phyloP scores from a whole-genome alignment of 108 stramenopile species.

The Asterionellopsis glacialis region DNA sequence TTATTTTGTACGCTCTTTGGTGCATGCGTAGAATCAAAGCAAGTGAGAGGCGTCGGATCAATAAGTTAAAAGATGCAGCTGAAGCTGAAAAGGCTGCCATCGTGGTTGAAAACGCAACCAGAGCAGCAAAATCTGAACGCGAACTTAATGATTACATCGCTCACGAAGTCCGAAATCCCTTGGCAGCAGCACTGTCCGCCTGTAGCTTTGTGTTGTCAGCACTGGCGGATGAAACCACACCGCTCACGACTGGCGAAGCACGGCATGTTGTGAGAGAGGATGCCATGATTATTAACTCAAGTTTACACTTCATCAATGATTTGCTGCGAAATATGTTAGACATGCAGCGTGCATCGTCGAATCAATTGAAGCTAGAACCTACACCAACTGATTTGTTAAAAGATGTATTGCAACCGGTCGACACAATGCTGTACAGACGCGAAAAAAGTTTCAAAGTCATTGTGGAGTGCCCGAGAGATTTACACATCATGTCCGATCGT shows the following conservation, averaged over 20 bases:
- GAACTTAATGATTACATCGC: conserved; percentile 37
- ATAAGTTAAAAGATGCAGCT: too few relatives aligned
- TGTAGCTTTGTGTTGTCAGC: conserved; percentile 6
- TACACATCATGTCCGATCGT: conserved; percentile 35
- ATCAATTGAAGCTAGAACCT: conserved; percentile 26
- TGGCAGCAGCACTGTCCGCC: conserved; percentile 14
- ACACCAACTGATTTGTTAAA: conserved; percentile 31
- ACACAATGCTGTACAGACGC: conserved; percentile 21
- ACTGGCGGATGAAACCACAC: background rate
- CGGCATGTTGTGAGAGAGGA: conserved; percentile 24
- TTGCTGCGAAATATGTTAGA: conserved; percentile 37
- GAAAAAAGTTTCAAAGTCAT: conserved; percentile 11
- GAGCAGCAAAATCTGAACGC: conserved; percentile 32
- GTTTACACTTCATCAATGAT: conserved; percentile 49
- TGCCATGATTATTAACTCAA: conserved; percentile 30
- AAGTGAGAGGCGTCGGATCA: too few relatives aligned
- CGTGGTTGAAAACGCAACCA: conserved; percentile 33
- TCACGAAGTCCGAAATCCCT: conserved; percentile 31
- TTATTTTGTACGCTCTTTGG: too few relatives aligned
- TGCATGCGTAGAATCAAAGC: too few relatives aligned
- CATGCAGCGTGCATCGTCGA: conserved; percentile 38
- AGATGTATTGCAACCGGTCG: conserved; percentile 40
- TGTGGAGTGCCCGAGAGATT: conserved; percentile 32
- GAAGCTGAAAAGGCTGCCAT: conserved; percentile 44
- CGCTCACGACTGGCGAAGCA: background rate